Evolutionary conservation across 1,284 basidiomycete genomes (phyloP), one percentile per base, ranked within the genome.

Genomic region (Ganoderma sp.): DNA sequence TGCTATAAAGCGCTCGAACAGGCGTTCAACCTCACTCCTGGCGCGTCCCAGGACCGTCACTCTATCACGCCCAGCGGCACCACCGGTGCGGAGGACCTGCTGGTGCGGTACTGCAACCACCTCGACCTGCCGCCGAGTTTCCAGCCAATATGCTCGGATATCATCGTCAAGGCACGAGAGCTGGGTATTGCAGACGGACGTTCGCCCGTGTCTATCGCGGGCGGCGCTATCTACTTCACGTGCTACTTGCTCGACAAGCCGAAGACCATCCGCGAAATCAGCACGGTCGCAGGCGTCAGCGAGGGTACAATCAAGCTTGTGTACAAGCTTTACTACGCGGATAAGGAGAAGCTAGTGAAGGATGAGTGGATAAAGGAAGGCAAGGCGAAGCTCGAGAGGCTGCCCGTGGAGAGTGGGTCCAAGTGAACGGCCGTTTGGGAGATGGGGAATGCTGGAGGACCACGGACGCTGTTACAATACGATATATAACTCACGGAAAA

Each of bases 41-140:
- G 91, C 37, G 88, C 90, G 19, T 85, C 88, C 41, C 74, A 69
- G 60, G 77, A 75, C 63, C 78, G 74, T 32, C 78, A 81, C 69
- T 73, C 79, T 67, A 79, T 79, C 52, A 78, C 80, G 41, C 80
- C 81, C 41, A 79, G 80, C 42, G 79, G 75, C 34, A 63, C 87
- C 79, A 88, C 86, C 19, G 91, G 86, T 73, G 90, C 95, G 2
- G 95, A 97, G 79, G 94, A 92, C 73, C 85, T 98, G 41, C 88
- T 99, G 61, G 90, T 93, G n/a, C 93, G 97, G 67, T 98, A 96
- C 81, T 95, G 93, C 83, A 98, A 98, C 80, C 95, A 97, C 77
- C 86, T 97, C 69, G 94, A 94, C 70, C 84, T 97, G n/a, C 93
- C 94, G 6, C 85, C 93, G 63, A 90, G 88, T 73, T 86, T 97